These are phyloP conservation scores for Biscutella laevigata DNA, from an alignment of 441 rosid species.

Conservation along the genomic window DNA sequence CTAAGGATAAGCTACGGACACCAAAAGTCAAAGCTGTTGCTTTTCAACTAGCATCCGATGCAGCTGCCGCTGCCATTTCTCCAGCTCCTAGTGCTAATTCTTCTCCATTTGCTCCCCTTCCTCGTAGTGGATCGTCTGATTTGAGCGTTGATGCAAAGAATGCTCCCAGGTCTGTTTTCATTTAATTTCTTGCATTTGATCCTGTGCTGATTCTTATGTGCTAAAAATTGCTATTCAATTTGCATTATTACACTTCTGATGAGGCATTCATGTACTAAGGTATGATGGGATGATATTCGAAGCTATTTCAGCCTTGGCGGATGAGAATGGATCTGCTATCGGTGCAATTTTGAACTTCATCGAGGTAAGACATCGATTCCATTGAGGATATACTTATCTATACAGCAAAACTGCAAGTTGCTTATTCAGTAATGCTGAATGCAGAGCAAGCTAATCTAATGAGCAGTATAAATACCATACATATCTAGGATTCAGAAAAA, in stretches of 20 bases:
- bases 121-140: slow-evolving; percentile 22
- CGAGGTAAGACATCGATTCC: slow-evolving; percentile 64
- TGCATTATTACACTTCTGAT: slow-evolving; percentile 11
- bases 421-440: not conserved
- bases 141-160: slow-evolving; percentile 35
- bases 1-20: slow-evolving; percentile 51
- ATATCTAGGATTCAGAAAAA: not conserved
- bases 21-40: slow-evolving; percentile 47
- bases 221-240: slow-evolving; percentile 2
- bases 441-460: not conserved
- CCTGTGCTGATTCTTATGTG: not conserved
- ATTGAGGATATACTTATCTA: too few species aligned
- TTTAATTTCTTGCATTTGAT: slow-evolving; percentile 11
- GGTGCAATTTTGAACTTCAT: slow-evolving; percentile 47
- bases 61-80: slow-evolving; percentile 27
- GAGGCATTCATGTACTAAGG: slow-evolving; percentile 27
- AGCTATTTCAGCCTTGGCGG: slow-evolving; percentile 54
- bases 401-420: not conserved
- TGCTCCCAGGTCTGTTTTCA: slow-evolving; percentile 40
- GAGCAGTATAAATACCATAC: not conserved
- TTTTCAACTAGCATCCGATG: slow-evolving; percentile 24
- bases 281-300: slow-evolving; percentile 63
- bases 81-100: slow-evolving; percentile 24
- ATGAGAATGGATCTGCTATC: slow-evolving; percentile 48
- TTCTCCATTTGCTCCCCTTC: slow-evolving; percentile 11